phyloP scores from a whole-genome alignment of 169 alveolate species.

The Plasmodium ovale region DNA sequence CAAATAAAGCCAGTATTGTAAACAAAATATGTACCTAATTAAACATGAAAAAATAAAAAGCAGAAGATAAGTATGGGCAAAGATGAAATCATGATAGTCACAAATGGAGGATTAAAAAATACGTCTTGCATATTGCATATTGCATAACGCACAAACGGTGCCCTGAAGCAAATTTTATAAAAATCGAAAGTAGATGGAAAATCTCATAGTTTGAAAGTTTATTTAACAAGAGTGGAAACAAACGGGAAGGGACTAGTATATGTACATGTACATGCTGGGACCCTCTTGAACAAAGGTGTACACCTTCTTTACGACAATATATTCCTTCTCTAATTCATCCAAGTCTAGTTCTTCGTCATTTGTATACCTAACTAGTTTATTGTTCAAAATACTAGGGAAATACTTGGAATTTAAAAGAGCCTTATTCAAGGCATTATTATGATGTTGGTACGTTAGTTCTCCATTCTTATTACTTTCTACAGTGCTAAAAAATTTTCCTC shows the following conservation, averaged over 20 bases:
- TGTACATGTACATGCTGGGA: constrained; percentile 31
- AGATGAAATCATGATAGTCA: too few relatives aligned
- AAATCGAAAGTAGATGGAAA: too few relatives aligned
- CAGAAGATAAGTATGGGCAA: too few relatives aligned
- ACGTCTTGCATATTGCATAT: too few relatives aligned
- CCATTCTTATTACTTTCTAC: neutral
- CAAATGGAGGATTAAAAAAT: too few relatives aligned
- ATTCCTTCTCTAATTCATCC: constrained; percentile 34
- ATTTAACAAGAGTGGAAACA: too few relatives aligned
- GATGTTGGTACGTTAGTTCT: neutral
- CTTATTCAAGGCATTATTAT: constrained; percentile 14
- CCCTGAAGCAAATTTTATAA: too few relatives aligned
- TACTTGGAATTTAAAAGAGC: constrained; percentile 23
- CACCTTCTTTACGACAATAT: constrained; percentile 39
- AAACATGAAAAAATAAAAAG: too few relatives aligned
- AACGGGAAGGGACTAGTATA: constrained; percentile 7
- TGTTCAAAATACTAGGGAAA: constrained; percentile 20
- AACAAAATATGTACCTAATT: too few relatives aligned
- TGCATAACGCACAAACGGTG: too few relatives aligned
- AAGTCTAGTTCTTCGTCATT: constrained; percentile 24
- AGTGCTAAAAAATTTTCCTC: constrained; percentile 16
- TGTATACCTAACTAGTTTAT: constrained; percentile 1
- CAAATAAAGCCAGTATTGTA: too few relatives aligned
- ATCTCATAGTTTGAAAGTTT: too few relatives aligned
- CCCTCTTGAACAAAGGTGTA: constrained; percentile 41